Evolutionary conservation across 805 yeast species (phyloP), one percentile per base, ranked within the genome.

Genomic region (Kodamaea neixiangensis): DNA sequence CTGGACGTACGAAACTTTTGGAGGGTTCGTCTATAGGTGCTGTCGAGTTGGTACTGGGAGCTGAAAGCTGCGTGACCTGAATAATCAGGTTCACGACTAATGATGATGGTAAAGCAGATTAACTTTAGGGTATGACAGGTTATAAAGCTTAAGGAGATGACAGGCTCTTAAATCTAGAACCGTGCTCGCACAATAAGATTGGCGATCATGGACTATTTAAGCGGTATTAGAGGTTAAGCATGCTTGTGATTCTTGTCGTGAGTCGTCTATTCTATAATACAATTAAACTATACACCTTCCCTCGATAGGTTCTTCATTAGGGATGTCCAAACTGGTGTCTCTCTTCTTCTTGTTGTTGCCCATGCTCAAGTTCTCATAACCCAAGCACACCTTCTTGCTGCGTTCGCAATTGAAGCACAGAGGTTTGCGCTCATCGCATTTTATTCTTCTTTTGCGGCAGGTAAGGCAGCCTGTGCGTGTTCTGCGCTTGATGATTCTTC

Each of bases 401-500:
- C 85, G 77, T 57, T 81, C 84, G 63, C 92, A 86, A 60, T 86
- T 86, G 58, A 71, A 73, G 63, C 92, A 86, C 50, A 77, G 73
- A 1, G 91, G 90, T 58, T 82, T 85, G 45, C 84, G 66, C 68
- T 86, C 92, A 65, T 86, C 92, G 66, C 92, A 86, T 68, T 86
- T 86, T 60, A 86, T 83, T 42, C 91, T 70, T 55, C 90, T 69
- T 60, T 82, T 78, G 34, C 90, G 73, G 64, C 91, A 86, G 1
- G 91, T 86, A 52, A 84, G 66, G 63, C 92, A 86, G 2, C 93
- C 93, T 0, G 91, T 85, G 59, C 87, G 73, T 1, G 91, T 86
- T 47, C 92, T 72, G 43, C 85, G 71, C 59, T 83, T 78, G 53
- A 81, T 75, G 54, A 76, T 73, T 44, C 80, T 64, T 46, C 78